Evolutionary conservation across 805 yeast species (phyloP).

Genomic region (Sugiyamaella boreocaroliniensis): DNA sequence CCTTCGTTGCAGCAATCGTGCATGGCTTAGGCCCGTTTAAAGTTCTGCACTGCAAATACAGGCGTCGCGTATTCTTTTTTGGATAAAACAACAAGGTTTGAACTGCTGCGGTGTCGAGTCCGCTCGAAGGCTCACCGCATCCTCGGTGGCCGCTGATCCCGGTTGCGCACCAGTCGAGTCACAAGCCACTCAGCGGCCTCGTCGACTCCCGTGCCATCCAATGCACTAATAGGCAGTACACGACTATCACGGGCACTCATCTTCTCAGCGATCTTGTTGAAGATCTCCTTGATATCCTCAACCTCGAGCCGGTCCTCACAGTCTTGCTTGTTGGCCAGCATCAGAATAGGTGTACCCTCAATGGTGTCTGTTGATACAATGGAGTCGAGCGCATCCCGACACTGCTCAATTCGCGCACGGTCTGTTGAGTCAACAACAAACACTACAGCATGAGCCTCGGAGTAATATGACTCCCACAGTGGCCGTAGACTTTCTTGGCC

Average conservation of each 20-base stretch:
- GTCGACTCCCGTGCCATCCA: conserved; percentile 67
- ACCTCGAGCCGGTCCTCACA: conserved; percentile 62
- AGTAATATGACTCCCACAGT: conserved; percentile 84
- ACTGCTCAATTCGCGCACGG: conserved; percentile 72
- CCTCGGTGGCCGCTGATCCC: conserved; percentile 53
- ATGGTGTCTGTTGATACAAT: conserved; percentile 53
- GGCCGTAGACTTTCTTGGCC: conserved; percentile 83
- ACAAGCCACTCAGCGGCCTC: conserved; percentile 89
- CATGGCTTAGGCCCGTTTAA: too few species aligned
- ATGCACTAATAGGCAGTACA: conserved; percentile 83
- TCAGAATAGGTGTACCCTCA: conserved; percentile 80
- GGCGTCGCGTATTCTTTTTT: too few species aligned
- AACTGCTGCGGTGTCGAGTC: too few species aligned
- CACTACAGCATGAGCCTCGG: conserved; percentile 82
- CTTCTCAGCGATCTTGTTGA: conserved; percentile 75
- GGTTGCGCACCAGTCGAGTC: conserved; percentile 62
- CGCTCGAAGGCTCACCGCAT: conserved; percentile 14
- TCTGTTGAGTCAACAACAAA: conserved; percentile 92
- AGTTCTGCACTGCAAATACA: too few species aligned
- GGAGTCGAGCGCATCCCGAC: conserved; percentile 52
- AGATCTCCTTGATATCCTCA: conserved; percentile 72
- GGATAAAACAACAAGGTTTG: too few species aligned
- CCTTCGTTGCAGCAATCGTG: too few species aligned
- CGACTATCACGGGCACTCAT: conserved; percentile 86
- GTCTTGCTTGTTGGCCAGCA: conserved; percentile 96